Conservation (phyloP, 306 rosid genomes). For the Dicorynia guianensis region DNA sequence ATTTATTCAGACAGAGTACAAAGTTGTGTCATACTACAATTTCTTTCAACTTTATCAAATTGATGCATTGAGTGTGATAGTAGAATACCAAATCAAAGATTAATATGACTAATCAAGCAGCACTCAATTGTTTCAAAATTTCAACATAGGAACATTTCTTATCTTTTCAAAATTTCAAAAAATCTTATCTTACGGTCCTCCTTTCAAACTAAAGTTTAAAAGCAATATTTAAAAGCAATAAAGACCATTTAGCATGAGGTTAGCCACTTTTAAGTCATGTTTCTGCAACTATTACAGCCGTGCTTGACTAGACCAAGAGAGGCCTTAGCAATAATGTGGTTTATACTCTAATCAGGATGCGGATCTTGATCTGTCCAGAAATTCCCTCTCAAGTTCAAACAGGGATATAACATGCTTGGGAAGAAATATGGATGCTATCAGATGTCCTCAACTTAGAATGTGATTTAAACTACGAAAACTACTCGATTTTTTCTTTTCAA, state of each 20-base stretch:
- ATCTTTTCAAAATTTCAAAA: too few relatives aligned
- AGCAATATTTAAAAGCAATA: too few relatives aligned
- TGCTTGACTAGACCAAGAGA: background rate
- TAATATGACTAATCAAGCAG: background rate
- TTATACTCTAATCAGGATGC: background rate
- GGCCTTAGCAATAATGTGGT: conserved; percentile 15
- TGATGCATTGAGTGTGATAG: background rate
- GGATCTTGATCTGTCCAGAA: too few relatives aligned
- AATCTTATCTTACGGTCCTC: too few relatives aligned
- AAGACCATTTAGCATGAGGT: too few relatives aligned
- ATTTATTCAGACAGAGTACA: background rate
- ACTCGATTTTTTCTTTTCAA: background rate
- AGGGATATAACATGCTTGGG: too few relatives aligned
- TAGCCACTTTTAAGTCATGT: too few relatives aligned
- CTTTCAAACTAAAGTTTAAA: too few relatives aligned
- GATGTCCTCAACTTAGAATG: too few relatives aligned
- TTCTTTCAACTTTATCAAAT: background rate
- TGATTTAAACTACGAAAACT: background rate
- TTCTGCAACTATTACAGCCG: too few relatives aligned
- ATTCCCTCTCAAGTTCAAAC: too few relatives aligned
- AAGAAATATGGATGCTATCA: too few relatives aligned
- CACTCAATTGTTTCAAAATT: background rate
- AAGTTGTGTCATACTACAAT: background rate
- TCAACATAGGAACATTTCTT: background rate
- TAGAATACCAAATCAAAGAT: background rate